phyloP scores from a whole-genome alignment of 2,329 filamentous ascomycete genomes.

The Colletotrichum sp. region DNA sequence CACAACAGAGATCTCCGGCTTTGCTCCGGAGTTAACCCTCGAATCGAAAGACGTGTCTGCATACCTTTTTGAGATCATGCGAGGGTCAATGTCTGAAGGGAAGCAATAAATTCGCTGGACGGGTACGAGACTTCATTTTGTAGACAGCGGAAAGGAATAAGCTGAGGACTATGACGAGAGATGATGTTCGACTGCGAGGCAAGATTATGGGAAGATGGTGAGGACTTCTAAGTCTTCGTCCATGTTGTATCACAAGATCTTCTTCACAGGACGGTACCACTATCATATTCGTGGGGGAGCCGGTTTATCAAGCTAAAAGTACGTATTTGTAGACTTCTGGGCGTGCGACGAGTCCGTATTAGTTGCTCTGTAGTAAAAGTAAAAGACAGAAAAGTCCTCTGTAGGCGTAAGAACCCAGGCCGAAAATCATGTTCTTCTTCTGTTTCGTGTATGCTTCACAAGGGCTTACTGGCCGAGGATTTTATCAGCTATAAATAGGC shows the following conservation, averaged over 20 bases:
- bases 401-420: no score
- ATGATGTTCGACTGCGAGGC: neutral
- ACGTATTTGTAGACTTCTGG: neutral
- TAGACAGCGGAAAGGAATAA: neutral
- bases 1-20: no score
- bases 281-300: neutral
- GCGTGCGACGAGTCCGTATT: neutral
- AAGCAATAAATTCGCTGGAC: neutral
- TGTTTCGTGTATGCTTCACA: no score
- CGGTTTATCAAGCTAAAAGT: neutral
- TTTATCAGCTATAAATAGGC: no score
- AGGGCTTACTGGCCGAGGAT: no score
- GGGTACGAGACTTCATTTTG: no score
- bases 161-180: neutral
- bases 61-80: no score
- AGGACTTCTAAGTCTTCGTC: neutral
- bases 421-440: no score
- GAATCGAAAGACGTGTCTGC: no score
- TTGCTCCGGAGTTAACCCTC: no score
- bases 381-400: neutral
- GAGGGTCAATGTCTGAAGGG: neutral
- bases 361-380: neutral
- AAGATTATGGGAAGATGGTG: neutral
- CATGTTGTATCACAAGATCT: neutral
- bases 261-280: accelerated